Conservation (phyloP, 139 green algal genomes). For the Tetradesmus lagerheimii region DNA sequence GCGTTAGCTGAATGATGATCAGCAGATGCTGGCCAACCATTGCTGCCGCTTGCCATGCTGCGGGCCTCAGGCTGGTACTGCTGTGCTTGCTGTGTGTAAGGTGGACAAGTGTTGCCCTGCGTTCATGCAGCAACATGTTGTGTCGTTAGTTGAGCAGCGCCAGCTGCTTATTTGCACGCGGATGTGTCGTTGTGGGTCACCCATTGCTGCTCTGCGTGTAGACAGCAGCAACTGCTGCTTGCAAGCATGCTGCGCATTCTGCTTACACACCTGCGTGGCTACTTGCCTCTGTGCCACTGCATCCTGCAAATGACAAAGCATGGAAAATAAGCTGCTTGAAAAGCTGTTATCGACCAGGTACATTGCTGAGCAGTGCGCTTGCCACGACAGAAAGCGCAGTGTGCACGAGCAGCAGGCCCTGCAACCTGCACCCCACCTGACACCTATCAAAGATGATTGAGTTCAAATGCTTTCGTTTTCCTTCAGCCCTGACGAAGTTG, state of each 20-base stretch:
- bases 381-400: neutral
- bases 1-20: neutral
- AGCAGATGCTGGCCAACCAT: neutral
- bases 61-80: neutral
- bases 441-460: neutral
- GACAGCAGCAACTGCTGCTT: neutral
- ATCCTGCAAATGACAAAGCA: neutral
- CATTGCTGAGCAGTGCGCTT: neutral
- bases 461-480: neutral
- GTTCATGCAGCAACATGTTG: neutral
- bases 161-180: no score
- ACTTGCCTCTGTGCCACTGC: no score
- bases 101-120: neutral
- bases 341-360: no score
- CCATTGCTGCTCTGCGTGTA: no score
- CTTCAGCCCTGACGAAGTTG: neutral
- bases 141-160: no score
- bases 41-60: neutral
- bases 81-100: neutral
- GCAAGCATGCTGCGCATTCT: neutral
- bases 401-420: neutral
- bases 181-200: no score
- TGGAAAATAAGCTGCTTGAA: neutral
- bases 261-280: neutral
- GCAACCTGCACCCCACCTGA: neutral